Evolutionary conservation across 2,329 filamentous ascomycete species (phyloP), one percentile per base, ranked within the genome.

Genomic region (Beauveria scarabaeidicola): DNA sequence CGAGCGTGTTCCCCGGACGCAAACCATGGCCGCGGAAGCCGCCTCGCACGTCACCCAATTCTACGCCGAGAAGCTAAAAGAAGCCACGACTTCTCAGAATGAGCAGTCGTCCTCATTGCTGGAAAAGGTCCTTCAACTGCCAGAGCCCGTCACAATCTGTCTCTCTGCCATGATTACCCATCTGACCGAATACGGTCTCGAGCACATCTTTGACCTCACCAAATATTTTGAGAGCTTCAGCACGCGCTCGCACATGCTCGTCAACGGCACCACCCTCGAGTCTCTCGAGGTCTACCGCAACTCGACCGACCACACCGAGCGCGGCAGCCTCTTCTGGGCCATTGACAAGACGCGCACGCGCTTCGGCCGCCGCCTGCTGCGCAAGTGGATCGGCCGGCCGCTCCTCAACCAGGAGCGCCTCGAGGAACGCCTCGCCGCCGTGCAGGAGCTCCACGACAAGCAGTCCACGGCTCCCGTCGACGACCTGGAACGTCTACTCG

Each of bases 211-310:
- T 66, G 89, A 96, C 68, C 77, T 99, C 47, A 97, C 94, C 1
- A 96, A 96, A 67, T 96, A 97, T 75, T 99, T 99, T 69, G 88
- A 96, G 66, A 91, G 91, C 2, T 99, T 99, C 74, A 96, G 90
- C 66, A 90, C 92, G 8, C 81, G 92, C 41, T 92, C 93, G 15
- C 92, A 97, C 69, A 97, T 99, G 94, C 79, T 97, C 4, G 78
- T 99, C 62, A 97, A 95, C 69, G 94, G 93, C 48, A 99, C 96
- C 58, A 97, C 93, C 0, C 77, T 99, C 41, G 93, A 91, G 52
- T 96, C 91, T 67, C 81, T 99, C 13, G 94, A 99, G 70, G 91
- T 99, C 2, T 99, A 97, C 69, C 89, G 92, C 62, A 99, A 99
- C 65, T 86, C 91, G 67, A 97, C 93, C 0, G 92, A 97, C 69